Evolutionary conservation across 768 basidiomycete genomes (phyloP).

Genomic region (Chalciporus piperatus): DNA sequence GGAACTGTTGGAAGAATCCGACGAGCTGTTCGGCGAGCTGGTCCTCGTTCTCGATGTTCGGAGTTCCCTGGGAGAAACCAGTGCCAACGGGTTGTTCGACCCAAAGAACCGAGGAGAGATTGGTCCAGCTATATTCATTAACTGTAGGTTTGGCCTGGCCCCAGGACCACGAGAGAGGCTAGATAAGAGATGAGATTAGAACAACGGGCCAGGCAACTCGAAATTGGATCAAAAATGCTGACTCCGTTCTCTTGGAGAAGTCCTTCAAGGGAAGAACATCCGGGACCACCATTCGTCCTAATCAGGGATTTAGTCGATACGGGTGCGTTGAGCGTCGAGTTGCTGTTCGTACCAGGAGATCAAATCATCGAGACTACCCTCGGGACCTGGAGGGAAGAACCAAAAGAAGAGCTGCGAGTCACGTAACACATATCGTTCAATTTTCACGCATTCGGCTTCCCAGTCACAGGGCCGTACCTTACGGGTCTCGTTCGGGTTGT

Average conservation of each 20-base stretch:
- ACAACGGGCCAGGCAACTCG: constrained; percentile 17
- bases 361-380: constrained; percentile 68
- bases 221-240: constrained; percentile 20
- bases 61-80: constrained; percentile 69
- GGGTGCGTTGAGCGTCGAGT: too few relatives aligned
- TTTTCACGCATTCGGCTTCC: neutral
- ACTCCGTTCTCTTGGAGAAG: constrained; percentile 75
- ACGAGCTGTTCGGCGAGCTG: constrained; percentile 54
- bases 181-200: neutral
- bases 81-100: constrained; percentile 82
- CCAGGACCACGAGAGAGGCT: constrained; percentile 67
- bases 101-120: constrained; percentile 70
- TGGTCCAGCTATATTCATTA: constrained; percentile 77
- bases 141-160: constrained; percentile 62
- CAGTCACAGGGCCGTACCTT: constrained; percentile 43
- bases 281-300: constrained; percentile 82
- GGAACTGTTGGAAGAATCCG: constrained; percentile 70
- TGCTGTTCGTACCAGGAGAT: constrained; percentile 62
- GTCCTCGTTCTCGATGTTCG: constrained; percentile 57
- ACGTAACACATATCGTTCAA: neutral
- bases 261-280: constrained; percentile 73
- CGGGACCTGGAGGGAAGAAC: constrained; percentile 78
- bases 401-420: constrained; percentile 68
- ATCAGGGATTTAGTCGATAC: neutral
- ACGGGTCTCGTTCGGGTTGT: constrained; percentile 57